Evolutionary conservation across 768 basidiomycete species (phyloP).

Genomic region (Fomitopsis serialis): DNA sequence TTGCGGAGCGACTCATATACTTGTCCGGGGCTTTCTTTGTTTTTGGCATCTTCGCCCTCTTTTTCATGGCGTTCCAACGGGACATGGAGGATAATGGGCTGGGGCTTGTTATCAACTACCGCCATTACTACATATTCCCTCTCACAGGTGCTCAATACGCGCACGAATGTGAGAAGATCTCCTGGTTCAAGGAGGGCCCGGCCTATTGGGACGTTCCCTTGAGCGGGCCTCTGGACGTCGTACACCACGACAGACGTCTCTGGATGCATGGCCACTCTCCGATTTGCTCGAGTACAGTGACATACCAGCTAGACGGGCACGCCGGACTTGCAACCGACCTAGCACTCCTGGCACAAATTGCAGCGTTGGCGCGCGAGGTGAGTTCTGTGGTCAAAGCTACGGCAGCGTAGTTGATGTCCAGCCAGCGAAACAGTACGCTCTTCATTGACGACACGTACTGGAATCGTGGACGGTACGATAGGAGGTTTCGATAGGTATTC

Average conservation of each 20-base stretch:
- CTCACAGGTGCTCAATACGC: constrained; percentile 52
- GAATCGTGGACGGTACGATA: constrained; percentile 63
- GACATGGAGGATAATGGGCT: constrained; percentile 34
- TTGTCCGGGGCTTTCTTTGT: constrained; percentile 39
- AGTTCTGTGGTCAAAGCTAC: constrained; percentile 4
- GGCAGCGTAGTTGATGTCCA: not conserved
- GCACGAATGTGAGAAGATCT: constrained; percentile 48
- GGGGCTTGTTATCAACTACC: constrained; percentile 41
- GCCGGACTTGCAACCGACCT: constrained; percentile 64
- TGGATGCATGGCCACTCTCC: constrained; percentile 9
- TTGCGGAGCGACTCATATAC: not conserved
- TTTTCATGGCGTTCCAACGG: constrained; percentile 43
- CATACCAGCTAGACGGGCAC: constrained; percentile 64
- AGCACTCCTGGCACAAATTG: constrained; percentile 61
- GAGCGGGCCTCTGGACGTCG: constrained; percentile 25
- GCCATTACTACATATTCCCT: constrained; percentile 54
- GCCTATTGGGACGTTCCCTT: constrained; percentile 43
- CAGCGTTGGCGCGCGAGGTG: constrained; percentile 63
- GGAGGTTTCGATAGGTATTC: not conserved
- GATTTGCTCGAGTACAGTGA: constrained; percentile 59
- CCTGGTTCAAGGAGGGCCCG: constrained; percentile 40
- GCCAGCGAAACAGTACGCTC: constrained; percentile 58
- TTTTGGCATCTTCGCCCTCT: constrained; percentile 38
- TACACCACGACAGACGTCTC: constrained; percentile 21
- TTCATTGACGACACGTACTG: constrained; percentile 67